phyloP scores from a whole-genome alignment of 768 basidiomycete genomes.

The Tulasnella sp. region DNA sequence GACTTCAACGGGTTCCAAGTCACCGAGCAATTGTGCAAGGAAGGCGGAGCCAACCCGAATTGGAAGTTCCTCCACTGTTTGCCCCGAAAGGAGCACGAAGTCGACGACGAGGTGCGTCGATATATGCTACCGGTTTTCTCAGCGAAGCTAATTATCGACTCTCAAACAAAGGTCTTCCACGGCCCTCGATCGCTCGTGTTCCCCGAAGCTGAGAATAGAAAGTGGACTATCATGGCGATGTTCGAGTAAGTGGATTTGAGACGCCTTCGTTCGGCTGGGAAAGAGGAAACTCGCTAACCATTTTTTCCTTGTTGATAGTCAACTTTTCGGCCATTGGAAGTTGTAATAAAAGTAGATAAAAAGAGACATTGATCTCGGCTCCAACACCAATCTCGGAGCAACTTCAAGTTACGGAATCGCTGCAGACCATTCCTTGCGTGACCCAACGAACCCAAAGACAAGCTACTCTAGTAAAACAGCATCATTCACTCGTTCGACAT shows the following conservation, averaged over 20 bases:
- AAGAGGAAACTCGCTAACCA: background rate
- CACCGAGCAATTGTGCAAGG: constrained; percentile 77
- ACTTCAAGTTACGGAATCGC: too few relatives aligned
- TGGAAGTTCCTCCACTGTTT: constrained; percentile 98
- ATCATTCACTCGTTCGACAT: too few relatives aligned
- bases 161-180: constrained; percentile 74
- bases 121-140: background rate
- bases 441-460: too few relatives aligned
- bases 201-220: constrained; percentile 92
- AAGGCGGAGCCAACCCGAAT: constrained; percentile 74
- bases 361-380: background rate
- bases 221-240: constrained; percentile 91
- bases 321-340: constrained; percentile 29
- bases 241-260: constrained; percentile 67
- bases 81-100: constrained; percentile 48
- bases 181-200: constrained; percentile 88
- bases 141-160: background rate
- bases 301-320: constrained; percentile 2
- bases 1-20: constrained; percentile 94
- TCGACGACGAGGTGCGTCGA: background rate
- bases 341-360: background rate
- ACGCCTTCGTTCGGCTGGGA: background rate
- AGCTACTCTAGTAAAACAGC: too few relatives aligned
- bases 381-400: background rate
- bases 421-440: too few relatives aligned